phyloP scores from a whole-genome alignment of 148 eudicot species.

The Camellia sinensis region DNA sequence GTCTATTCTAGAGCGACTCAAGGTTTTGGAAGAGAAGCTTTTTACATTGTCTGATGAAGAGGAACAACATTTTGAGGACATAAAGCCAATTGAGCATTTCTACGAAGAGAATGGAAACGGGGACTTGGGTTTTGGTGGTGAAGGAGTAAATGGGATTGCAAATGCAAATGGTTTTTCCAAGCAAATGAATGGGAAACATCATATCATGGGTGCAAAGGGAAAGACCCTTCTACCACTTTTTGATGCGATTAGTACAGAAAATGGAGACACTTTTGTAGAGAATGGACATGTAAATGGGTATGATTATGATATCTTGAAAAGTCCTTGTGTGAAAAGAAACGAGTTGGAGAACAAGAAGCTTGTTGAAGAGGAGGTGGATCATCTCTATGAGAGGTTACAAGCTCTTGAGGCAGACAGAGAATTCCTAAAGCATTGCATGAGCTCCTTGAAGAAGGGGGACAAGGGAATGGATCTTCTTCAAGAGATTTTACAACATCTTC shows the following conservation, averaged over 20 bases:
- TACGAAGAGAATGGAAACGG: slow-evolving; percentile 32
- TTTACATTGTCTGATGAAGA: slow-evolving; percentile 59
- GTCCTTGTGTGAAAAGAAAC: slow-evolving; percentile 18
- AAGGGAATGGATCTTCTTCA: slow-evolving; percentile 84
- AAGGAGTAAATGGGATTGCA: slow-evolving; percentile 28
- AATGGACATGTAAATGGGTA: slow-evolving; percentile 26
- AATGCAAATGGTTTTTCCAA: slow-evolving; percentile 37
- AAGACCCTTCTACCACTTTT: slow-evolving; percentile 85
- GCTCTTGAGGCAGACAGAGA: slow-evolving; percentile 84
- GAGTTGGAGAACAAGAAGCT: slow-evolving; percentile 59
- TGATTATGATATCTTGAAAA: slow-evolving; percentile 1
- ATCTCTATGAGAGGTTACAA: slow-evolving; percentile 74
- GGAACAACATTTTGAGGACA: slow-evolving; percentile 44
- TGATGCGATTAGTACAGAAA: slow-evolving; percentile 46
- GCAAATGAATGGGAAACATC: slow-evolving; percentile 48
- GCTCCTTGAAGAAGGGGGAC: slow-evolving; percentile 93
- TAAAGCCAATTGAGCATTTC: slow-evolving; percentile 12
- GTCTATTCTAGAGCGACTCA: slow-evolving; percentile 75
- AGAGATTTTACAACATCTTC: slow-evolving; percentile 82
- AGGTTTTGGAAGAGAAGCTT: slow-evolving; percentile 83
- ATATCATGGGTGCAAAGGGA: slow-evolving; percentile 47
- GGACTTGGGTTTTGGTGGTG: slow-evolving; percentile 11
- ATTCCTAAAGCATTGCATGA: slow-evolving; percentile 80
- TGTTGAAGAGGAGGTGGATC: slow-evolving; percentile 80
- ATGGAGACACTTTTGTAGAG: slow-evolving; percentile 29